phyloP scores from a whole-genome alignment of 2,329 filamentous ascomycete genomes.

The Phyllosticta capitalensis region DNA sequence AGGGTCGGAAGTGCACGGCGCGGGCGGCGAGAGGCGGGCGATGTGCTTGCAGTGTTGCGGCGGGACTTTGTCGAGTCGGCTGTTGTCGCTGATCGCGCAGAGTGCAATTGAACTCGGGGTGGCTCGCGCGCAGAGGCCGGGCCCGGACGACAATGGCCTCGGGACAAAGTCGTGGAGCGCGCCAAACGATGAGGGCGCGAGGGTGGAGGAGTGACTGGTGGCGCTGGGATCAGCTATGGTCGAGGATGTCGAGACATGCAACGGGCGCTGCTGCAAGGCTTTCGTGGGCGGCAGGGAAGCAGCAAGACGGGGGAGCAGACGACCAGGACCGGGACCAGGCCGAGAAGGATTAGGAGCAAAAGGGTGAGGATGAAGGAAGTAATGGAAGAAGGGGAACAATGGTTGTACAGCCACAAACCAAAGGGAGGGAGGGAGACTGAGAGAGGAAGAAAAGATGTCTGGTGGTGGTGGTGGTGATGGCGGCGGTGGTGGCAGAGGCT shows the following conservation, averaged over 20 bases:
- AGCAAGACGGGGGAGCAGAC: background rate
- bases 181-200: background rate
- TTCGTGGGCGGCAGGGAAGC: background rate
- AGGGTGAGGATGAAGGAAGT: background rate
- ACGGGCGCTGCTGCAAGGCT: slow-evolving; percentile 6
- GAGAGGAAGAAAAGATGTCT: background rate
- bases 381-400: background rate
- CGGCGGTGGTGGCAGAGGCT: background rate
- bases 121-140: slow-evolving; percentile 7
- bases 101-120: slow-evolving; percentile 8
- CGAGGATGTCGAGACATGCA: slow-evolving; percentile 8
- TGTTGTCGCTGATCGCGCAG: slow-evolving; percentile 7
- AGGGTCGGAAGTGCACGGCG: slow-evolving; percentile 8
- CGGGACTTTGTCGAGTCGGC: slow-evolving; percentile 6
- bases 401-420: background rate
- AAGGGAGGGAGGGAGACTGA: background rate
- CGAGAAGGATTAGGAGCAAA: background rate
- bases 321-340: background rate
- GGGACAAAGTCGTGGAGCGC: background rate
- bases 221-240: slow-evolving; percentile 4
- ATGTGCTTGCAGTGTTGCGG: slow-evolving; percentile 3
- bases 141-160: background rate
- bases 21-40: slow-evolving; percentile 4
- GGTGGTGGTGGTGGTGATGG: background rate
- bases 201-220: background rate